Percentiles rank a stretch among this genome's conserved stretches.
Evolutionary conservation across 176 grass and related monocot species (phyloP).

Genomic region (Zoysia pacifica): DNA sequence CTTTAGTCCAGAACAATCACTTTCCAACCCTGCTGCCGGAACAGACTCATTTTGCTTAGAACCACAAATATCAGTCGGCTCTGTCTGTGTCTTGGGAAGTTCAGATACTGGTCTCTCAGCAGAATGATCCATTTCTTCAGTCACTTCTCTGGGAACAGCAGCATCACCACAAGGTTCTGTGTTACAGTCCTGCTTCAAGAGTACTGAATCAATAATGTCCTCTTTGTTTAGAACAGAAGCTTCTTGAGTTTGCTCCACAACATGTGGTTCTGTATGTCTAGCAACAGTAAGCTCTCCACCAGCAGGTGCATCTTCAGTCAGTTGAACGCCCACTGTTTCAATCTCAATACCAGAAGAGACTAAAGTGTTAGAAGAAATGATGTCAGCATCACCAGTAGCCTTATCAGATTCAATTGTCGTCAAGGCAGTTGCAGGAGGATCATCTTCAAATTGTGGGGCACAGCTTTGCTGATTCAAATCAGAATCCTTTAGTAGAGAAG

Average conservation of each 20-base stretch:
- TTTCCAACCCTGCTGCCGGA: neutral
- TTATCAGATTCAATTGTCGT: neutral
- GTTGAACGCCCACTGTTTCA: neutral
- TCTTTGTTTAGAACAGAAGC: neutral
- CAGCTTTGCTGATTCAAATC: constrained; percentile 21
- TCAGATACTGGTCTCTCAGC: neutral
- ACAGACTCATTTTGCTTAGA: constrained; percentile 1
- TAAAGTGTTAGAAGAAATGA: neutral
- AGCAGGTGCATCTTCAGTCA: constrained; percentile 7
- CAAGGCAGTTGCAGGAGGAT: constrained; percentile 18
- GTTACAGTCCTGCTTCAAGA: neutral
- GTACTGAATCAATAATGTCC: neutral
- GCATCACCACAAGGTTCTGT: neutral
- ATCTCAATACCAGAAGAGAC: constrained; percentile 26
- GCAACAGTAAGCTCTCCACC: neutral
- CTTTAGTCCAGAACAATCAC: neutral
- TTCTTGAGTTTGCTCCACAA: constrained; percentile 16
- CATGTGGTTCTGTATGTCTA: constrained; percentile 19
- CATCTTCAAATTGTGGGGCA: neutral
- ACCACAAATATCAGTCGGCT: neutral
- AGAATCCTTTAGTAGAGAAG: constrained; percentile 24
- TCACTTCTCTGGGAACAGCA: neutral
- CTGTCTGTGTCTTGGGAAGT: neutral
- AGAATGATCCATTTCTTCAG: constrained; percentile 7
- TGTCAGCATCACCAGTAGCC: constrained; percentile 13